Base-by-base conservation (phyloP, 1,284 basidiomycete species). In the Neonothopanus nambi region DNA sequence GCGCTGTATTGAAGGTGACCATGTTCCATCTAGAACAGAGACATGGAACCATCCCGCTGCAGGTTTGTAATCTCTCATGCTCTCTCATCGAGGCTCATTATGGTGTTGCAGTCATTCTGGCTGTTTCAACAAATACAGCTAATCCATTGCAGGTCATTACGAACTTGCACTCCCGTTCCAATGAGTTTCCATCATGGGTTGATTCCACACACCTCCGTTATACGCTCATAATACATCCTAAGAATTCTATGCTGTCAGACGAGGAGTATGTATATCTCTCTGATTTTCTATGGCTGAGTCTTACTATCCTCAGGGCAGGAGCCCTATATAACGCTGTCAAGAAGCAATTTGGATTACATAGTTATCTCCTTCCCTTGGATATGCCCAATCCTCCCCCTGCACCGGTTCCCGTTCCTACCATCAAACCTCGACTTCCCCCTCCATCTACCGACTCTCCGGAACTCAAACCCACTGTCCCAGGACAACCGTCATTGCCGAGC, bases 11-110 rank as follows among this genome's bases (percentile, higher is more conserved):
- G 86, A 92, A 64, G 88, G 87, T 3, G 88, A 92, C 62, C 76
- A 81, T 67, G 73, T 85, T 21, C 89, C 89, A 12, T 81, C 78
- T 46, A 83, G 77, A 63, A 65, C 70, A 1, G 90, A 92, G 65
- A 85, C 82, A 40, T 92, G 89, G 89, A 92, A 91, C 64, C 90
- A 92, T 70, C 89, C 89, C 43, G 80, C 84, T 51, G 81, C 90
- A 36, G 72, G 90, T 91, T 63, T 58, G 87, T 77, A 18, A 28
- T 30, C 7, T 51, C 12, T 36, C 13, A 26, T 39, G 3, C 23
- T 13, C 35, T 59, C 24, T 26, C 20, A 8, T 52, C 5, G 26
- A 37, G 36, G 60, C 51, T 66, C 39, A 61, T 50, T 23, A 45
- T n/a, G n/a, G 41, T 44, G 21, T 46, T 33, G 38, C 43, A 91